Percentiles rank a stretch among this genome's conserved stretches.
Conservation (phyloP, 495 filamentous ascomycete species). For the Xylaria cubensis region DNA sequence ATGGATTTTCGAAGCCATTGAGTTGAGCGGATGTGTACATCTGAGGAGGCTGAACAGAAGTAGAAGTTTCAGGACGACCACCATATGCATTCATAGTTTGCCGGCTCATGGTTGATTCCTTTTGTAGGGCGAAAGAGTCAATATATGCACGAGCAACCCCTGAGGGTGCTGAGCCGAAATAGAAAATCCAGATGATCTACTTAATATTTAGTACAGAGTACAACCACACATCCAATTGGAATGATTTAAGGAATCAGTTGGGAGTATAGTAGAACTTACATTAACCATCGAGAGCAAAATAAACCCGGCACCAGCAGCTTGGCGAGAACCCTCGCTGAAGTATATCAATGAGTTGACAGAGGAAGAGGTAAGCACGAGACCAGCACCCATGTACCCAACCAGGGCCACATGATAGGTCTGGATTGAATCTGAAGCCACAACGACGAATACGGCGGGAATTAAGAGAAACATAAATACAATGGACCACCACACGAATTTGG, state of each 20-base stretch:
- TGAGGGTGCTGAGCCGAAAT: slow-evolving; percentile 91
- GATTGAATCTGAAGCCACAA: slow-evolving; percentile 80
- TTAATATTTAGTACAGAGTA: slow-evolving; percentile 5
- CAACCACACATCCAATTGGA: slow-evolving; percentile 28
- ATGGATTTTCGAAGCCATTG: slow-evolving; percentile 94
- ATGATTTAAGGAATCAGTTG: not conserved
- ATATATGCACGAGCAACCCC: slow-evolving; percentile 89
- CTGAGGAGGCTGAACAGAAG: slow-evolving; percentile 79
- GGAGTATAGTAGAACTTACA: slow-evolving; percentile 58
- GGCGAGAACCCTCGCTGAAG: slow-evolving; percentile 67
- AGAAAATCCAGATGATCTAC: slow-evolving; percentile 98
- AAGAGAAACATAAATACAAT: slow-evolving; percentile 83
- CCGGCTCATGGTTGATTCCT: slow-evolving; percentile 71
- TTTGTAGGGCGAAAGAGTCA: slow-evolving; percentile 94
- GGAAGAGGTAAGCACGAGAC: slow-evolving; percentile 81
- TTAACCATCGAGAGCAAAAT: slow-evolving; percentile 95
- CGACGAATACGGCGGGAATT: slow-evolving; percentile 78
- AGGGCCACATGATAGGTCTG: slow-evolving; percentile 92
- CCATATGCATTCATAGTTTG: slow-evolving; percentile 73
- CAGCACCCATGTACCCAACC: slow-evolving; percentile 83
- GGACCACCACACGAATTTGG: slow-evolving; percentile 90
- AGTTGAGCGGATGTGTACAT: slow-evolving; percentile 97
- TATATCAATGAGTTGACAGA: slow-evolving; percentile 85
- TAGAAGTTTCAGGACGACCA: slow-evolving; percentile 79
- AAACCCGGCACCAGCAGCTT: slow-evolving; percentile 90